These are phyloP conservation scores for Aspergillus homomorphus DNA, from an alignment of 495 filamentous ascomycete genomes.

Conservation along the genomic window DNA sequence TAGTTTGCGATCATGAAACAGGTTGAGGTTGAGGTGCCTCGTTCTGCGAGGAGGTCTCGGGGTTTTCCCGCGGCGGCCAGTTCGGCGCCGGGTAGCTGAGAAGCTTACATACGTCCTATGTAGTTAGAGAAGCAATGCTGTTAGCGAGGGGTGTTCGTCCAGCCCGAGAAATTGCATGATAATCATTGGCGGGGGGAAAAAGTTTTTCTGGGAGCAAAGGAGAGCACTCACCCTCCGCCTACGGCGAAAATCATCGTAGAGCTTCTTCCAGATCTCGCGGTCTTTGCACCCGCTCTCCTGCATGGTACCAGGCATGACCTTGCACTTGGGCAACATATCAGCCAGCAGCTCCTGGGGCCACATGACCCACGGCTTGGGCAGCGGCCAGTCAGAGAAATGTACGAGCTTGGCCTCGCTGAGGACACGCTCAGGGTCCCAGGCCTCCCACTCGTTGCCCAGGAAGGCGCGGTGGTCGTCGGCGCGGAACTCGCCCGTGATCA, in stretches of 20 bases:
- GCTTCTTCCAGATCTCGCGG: constrained; percentile 64
- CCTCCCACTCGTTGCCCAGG: constrained; percentile 58
- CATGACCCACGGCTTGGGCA: constrained; percentile 76
- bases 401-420: constrained; percentile 69
- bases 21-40: background rate
- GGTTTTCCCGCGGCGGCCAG: constrained; percentile 23
- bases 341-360: constrained; percentile 53
- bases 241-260: constrained; percentile 66
- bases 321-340: constrained; percentile 59
- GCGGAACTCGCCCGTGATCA: constrained; percentile 71
- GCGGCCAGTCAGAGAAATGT: constrained; percentile 78
- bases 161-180: background rate
- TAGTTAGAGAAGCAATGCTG: background rate
- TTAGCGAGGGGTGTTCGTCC: background rate
- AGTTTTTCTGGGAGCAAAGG: background rate
- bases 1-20: background rate
- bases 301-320: constrained; percentile 42
- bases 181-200: background rate
- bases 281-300: constrained; percentile 57
- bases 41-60: background rate
- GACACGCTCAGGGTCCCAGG: constrained; percentile 65
- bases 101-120: constrained; percentile 47
- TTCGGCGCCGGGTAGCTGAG: constrained; percentile 48
- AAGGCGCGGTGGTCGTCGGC: constrained; percentile 56
- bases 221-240: constrained; percentile 53